Evolutionary conservation across 2,329 filamentous ascomycete genomes (phyloP).

Genomic region (Aureobasidium sp.): DNA sequence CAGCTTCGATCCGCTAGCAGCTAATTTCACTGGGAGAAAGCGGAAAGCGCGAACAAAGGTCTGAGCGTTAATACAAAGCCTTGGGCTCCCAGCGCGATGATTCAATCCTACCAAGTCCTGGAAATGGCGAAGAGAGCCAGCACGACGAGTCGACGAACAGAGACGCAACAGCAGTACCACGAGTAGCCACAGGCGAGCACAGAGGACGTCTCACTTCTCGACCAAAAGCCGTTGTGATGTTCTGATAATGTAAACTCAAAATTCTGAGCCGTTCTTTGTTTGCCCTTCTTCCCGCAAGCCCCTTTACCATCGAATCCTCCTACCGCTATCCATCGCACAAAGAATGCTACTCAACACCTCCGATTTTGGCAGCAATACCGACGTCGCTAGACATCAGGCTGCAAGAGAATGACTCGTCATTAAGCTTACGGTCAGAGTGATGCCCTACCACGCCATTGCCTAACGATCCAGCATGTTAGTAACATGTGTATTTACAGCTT

Average conservation of each 20-base stretch:
- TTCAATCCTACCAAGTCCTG: neutral
- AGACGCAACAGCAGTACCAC: neutral
- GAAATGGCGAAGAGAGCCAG: neutral
- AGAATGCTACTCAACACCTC: neutral
- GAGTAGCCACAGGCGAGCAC: slow-evolving; percentile 8
- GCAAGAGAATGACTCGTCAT: neutral
- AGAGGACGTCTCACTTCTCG: slow-evolving; percentile 13
- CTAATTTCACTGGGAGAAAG: slow-evolving; percentile 13
- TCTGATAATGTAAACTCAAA: slow-evolving; percentile 12
- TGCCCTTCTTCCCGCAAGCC: neutral
- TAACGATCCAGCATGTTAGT: neutral
- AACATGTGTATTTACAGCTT: neutral
- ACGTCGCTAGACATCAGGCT: neutral
- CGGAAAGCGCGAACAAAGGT: slow-evolving; percentile 13
- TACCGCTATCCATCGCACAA: neutral
- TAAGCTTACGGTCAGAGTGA: neutral
- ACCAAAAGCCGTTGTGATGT: slow-evolving; percentile 11
- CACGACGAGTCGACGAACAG: neutral
- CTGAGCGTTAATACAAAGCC: slow-evolving; percentile 10
- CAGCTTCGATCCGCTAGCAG: slow-evolving; percentile 13
- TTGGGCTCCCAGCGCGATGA: neutral
- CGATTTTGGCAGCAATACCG: neutral
- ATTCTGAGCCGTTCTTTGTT: slow-evolving; percentile 11
- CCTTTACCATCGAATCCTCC: neutral
- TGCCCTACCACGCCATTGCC: neutral